These are phyloP conservation scores for Hibiscus mutabilis DNA, from an alignment of 345 rosid genomes.

Conservation along the genomic window DNA sequence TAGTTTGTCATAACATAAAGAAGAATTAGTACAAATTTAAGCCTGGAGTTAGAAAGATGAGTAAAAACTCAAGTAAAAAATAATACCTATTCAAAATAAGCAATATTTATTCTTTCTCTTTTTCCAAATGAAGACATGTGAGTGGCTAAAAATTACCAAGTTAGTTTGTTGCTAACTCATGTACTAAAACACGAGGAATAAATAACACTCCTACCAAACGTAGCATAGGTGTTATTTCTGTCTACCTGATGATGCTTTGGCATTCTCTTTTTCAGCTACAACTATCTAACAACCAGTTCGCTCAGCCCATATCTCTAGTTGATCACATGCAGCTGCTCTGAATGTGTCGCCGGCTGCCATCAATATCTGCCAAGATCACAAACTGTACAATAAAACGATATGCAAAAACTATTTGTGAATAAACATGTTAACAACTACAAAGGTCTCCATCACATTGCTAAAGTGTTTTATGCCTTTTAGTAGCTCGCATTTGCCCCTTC, in stretches of 20 bases:
- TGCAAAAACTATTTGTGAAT: constrained; percentile 2
- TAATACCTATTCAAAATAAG: no score
- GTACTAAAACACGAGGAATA: no score
- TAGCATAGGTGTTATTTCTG: neutral
- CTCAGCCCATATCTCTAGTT: constrained; percentile 95
- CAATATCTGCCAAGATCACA: constrained; percentile 54
- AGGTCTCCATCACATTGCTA: constrained; percentile 1
- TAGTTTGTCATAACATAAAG: no score
- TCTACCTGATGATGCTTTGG: constrained; percentile 87
- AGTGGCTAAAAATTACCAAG: no score
- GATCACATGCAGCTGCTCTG: constrained; percentile 97
- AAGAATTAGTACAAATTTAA: no score
- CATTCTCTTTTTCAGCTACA: constrained; percentile 61
- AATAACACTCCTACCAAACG: no score
- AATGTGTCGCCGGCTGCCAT: constrained; percentile 99
- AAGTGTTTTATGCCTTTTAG: constrained; percentile 7
- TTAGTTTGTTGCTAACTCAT: no score
- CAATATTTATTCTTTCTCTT: no score
- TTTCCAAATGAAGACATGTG: no score
- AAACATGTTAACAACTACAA: neutral
- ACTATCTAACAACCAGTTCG: constrained; percentile 89
- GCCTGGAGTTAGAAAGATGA: no score
- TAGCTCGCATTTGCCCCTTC: constrained; percentile 73
- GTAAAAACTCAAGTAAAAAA: no score
- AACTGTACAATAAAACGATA: constrained; percentile 17